Conservation (phyloP, 305 asterid genomes). For the Fraxinus floribunda region DNA sequence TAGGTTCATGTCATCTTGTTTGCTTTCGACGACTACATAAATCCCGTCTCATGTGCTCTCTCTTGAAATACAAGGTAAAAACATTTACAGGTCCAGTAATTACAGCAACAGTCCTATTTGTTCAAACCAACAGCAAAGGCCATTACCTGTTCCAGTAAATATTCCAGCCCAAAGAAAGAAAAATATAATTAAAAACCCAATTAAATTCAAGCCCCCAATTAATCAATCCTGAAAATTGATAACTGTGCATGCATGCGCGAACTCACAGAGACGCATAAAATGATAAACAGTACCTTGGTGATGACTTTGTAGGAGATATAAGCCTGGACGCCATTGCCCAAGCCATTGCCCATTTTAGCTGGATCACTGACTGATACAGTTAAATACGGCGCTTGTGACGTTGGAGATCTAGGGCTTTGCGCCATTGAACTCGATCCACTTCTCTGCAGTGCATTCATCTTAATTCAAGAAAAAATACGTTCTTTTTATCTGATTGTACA, state of each 20-base stretch:
- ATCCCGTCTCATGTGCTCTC: background rate
- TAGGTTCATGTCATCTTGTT: background rate
- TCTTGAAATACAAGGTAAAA: background rate
- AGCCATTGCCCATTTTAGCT: slow-evolving; percentile 98
- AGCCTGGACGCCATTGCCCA: slow-evolving; percentile 99
- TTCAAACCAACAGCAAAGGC: slow-evolving; percentile 11
- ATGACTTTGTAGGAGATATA: slow-evolving; percentile 94
- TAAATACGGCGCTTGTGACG: slow-evolving; percentile 60
- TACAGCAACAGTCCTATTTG: background rate
- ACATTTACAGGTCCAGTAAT: background rate
- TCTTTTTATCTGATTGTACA: background rate
- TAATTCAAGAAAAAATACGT: slow-evolving; percentile 9
- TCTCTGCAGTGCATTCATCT: slow-evolving; percentile 54
- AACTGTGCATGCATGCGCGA: background rate
- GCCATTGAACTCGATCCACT: slow-evolving; percentile 65
- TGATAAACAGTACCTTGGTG: slow-evolving; percentile 56
- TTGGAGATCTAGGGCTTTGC: slow-evolving; percentile 90
- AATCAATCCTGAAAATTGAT: slow-evolving; percentile 9
- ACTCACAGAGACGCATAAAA: background rate
- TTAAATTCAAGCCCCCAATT: slow-evolving; percentile 8
- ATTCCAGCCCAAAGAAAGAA: slow-evolving; percentile 18
- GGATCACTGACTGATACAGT: slow-evolving; percentile 89
- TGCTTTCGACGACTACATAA: background rate
- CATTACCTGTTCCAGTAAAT: slow-evolving; percentile 2
- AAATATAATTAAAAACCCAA: slow-evolving; percentile 3